Evolutionary conservation across 305 asterid species (phyloP).

Genomic region (Petunia hybrid): DNA sequence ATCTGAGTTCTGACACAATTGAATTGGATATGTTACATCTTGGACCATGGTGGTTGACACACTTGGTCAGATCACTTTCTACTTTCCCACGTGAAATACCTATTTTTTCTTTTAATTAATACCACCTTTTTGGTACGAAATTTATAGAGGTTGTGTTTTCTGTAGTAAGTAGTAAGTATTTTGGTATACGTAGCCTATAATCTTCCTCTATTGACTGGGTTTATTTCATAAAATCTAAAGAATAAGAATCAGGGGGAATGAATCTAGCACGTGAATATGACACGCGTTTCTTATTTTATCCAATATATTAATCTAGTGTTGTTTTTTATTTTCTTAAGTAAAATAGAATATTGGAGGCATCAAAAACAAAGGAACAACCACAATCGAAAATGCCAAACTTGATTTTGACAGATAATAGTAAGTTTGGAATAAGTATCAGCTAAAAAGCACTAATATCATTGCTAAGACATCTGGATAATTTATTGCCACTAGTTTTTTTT

Average conservation of each 20-base stretch:
- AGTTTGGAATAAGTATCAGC: neutral
- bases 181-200: neutral
- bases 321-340: no score
- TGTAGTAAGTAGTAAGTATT: neutral
- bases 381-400: neutral
- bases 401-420: neutral
- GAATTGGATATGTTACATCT: neutral
- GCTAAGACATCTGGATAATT: neutral
- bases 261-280: neutral
- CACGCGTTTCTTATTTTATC: neutral
- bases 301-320: neutral
- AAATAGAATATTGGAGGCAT: neutral
- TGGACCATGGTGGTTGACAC: conserved; percentile 23
- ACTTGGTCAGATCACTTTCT: neutral
- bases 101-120: no score
- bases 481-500: no score
- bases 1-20: neutral
- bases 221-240: neutral
- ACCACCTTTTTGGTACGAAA: neutral
- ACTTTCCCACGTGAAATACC: no score
- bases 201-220: neutral
- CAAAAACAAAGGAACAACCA: neutral
- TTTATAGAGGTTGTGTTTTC: no score
- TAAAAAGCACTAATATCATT: no score
- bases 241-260: neutral